Evolutionary conservation across 768 basidiomycete genomes (phyloP).

Genomic region (Termitomyces sp.): DNA sequence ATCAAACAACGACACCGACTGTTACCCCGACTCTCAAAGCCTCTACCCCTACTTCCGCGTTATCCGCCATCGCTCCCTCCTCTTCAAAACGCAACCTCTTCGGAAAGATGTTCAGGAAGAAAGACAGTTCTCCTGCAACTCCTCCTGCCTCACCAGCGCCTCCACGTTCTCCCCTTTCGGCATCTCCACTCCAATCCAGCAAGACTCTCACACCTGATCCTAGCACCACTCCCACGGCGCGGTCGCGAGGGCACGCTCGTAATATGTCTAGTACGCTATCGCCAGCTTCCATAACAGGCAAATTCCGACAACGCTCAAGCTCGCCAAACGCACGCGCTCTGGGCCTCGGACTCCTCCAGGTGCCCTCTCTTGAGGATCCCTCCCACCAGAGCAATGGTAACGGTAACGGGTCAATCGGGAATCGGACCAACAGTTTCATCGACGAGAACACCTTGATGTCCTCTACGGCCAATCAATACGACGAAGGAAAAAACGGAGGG

Average conservation of each 20-base stretch:
- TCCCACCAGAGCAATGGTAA: conserved; percentile 1
- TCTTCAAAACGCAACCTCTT: conserved; percentile 54
- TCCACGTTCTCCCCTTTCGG: conserved; percentile 15
- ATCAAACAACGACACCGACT: conserved; percentile 10
- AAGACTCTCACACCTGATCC: conserved; percentile 7
- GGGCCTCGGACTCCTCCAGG: conserved; percentile 12
- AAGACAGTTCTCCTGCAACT: conserved; percentile 7
- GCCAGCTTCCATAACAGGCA: conserved; percentile 1
- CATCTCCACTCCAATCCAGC: conserved; percentile 6
- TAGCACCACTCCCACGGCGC: conserved; percentile 9
- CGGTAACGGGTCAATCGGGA: not conserved
- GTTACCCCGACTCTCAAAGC: not conserved
- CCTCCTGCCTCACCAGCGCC: conserved; percentile 23
- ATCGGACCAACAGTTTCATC: not conserved
- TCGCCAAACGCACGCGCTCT: conserved; percentile 13
- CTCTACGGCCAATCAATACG: not conserved
- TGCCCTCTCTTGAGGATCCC: conserved; percentile 9
- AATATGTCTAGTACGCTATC: conserved; percentile 11
- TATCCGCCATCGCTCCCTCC: conserved; percentile 1
- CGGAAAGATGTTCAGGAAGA: conserved; percentile 65
- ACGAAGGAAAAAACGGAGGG: conserved; percentile 4
- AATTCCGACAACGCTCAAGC: conserved; percentile 14
- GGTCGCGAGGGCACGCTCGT: conserved; percentile 10
- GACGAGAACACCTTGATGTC: not conserved
- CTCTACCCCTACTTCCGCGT: not conserved